Conservation (phyloP, 2,329 filamentous ascomycete species). For the Trichothecium sympodiale region DNA sequence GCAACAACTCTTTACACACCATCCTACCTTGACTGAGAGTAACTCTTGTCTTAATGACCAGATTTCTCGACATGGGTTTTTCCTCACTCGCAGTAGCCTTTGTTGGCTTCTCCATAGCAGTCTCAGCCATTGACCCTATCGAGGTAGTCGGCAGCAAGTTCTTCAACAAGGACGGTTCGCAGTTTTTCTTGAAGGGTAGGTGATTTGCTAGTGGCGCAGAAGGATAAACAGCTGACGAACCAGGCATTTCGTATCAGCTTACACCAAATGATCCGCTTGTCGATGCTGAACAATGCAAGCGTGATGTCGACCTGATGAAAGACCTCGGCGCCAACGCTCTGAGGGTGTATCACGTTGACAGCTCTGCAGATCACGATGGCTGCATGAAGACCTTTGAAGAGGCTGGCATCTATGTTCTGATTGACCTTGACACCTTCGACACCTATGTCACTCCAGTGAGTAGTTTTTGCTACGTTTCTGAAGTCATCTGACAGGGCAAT, state of each 20-base stretch:
- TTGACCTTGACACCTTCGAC: constrained; percentile 69
- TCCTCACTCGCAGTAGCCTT: too few species aligned
- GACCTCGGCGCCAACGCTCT: constrained; percentile 73
- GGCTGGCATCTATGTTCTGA: constrained; percentile 71
- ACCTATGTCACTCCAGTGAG: constrained; percentile 56
- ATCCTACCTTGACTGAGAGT: too few species aligned
- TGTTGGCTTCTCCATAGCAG: too few species aligned
- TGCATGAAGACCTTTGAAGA: constrained; percentile 76
- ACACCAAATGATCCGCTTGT: constrained; percentile 60
- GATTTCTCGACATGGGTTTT: too few species aligned
- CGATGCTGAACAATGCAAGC: constrained; percentile 62
- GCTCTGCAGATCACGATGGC: constrained; percentile 55
- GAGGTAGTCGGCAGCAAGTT: constrained; percentile 66
- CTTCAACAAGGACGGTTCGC: constrained; percentile 68
- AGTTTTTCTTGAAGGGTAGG: constrained; percentile 78
- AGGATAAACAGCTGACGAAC: not conserved
- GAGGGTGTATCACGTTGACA: constrained; percentile 79
- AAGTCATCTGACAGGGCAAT: constrained; percentile 7
- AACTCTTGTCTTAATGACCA: too few species aligned
- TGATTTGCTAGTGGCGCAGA: too few species aligned
- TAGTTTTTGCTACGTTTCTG: constrained; percentile 3
- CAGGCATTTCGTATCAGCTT: constrained; percentile 65
- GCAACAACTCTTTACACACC: too few species aligned
- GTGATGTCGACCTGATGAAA: constrained; percentile 69
- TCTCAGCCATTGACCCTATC: constrained; percentile 33